Conservation (phyloP, 352 stramenopile species). For the Peronospora belbahrii region DNA sequence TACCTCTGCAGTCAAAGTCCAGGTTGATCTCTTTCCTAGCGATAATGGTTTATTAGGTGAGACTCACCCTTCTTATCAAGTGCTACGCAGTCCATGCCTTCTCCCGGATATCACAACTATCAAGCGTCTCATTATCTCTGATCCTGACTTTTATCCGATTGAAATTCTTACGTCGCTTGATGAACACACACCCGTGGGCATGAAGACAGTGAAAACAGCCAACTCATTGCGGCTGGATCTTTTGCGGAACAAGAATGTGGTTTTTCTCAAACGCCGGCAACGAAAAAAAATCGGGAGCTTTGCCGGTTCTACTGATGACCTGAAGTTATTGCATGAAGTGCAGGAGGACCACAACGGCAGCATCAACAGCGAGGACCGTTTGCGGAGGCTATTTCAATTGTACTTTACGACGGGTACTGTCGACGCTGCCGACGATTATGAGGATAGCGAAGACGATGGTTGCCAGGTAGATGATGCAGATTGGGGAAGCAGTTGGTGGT, state of each 20-base stretch:
- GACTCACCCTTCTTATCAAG: conserved; percentile 14
- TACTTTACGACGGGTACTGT: conserved; percentile 26
- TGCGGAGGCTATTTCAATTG: conserved; percentile 22
- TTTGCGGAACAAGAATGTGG: conserved; percentile 42
- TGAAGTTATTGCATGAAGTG: conserved; percentile 10
- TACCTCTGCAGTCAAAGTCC: conserved; percentile 40
- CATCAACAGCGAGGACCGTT: conserved; percentile 16
- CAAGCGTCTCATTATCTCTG: conserved; percentile 42
- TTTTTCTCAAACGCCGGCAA: conserved; percentile 53
- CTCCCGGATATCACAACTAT: conserved; percentile 57
- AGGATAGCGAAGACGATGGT: conserved; percentile 12
- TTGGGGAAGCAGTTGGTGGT: conserved; percentile 31
- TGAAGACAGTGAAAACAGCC: conserved; percentile 23
- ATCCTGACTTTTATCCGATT: conserved; percentile 55
- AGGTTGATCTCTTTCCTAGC: conserved; percentile 30
- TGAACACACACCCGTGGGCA: not conserved
- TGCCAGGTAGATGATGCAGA: conserved; percentile 12
- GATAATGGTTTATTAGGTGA: not conserved
- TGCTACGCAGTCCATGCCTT: conserved; percentile 55
- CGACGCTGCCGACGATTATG: conserved; percentile 13
- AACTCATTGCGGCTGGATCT: conserved; percentile 55
- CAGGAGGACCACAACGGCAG: not conserved
- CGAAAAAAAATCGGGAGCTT: conserved; percentile 11
- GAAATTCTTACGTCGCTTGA: conserved; percentile 38
- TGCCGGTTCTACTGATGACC: conserved; percentile 13